Conservation (phyloP, 495 filamentous ascomycete genomes). For the Pseudevernia furfuracea region DNA sequence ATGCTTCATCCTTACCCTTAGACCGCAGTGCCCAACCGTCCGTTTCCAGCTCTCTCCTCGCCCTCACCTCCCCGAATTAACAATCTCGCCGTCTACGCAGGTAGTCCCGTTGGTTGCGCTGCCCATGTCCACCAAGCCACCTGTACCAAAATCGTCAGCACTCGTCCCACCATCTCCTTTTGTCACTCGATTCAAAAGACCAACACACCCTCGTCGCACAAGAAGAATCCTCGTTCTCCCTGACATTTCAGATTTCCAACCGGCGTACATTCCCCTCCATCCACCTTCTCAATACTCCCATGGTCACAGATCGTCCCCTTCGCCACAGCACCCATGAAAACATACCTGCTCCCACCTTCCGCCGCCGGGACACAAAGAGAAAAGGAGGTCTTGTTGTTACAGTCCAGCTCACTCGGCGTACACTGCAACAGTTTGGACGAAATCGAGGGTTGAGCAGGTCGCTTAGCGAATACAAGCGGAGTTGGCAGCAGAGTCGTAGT, state of each 20-base stretch:
- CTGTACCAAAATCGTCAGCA: neutral
- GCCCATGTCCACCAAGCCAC: constrained; percentile 5
- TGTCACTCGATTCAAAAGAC: neutral
- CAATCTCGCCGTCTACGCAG: neutral
- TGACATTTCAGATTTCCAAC: neutral
- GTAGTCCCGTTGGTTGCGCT: neutral
- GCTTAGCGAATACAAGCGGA: neutral
- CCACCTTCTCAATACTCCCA: neutral
- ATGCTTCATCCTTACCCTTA: neutral
- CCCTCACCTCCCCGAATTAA: neutral
- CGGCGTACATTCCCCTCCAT: neutral
- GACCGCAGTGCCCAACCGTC: constrained; percentile 5
- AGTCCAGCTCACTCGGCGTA: neutral
- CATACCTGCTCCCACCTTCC: neutral
- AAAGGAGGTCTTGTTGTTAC: neutral
- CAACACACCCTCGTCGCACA: constrained; percentile 5
- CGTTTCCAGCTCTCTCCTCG: neutral
- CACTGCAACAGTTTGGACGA: neutral
- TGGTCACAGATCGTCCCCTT: neutral
- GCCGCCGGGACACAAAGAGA: neutral
- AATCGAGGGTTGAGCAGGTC: neutral
- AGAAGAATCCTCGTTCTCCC: neutral
- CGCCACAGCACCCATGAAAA: neutral
- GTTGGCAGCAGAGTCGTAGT: constrained; percentile 1
- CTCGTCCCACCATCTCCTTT: neutral